Conservation (phyloP, 1,284 basidiomycete genomes). For the Ceratobasidium sp. region DNA sequence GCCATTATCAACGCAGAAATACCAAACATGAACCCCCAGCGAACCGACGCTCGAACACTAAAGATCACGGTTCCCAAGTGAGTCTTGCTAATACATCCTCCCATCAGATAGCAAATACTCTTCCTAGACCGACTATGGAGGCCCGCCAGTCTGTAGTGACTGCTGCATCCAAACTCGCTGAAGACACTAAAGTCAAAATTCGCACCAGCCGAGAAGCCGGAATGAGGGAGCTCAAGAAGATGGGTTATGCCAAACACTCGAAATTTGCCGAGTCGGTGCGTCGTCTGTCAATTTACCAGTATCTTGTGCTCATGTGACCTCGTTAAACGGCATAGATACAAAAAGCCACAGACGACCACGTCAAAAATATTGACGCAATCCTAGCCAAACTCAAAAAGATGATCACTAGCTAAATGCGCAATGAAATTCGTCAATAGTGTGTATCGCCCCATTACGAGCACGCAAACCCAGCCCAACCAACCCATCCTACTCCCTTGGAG, state of each 20-base stretch:
- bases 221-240: conserved; percentile 65
- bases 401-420: conserved; percentile 3
- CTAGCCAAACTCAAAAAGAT: conserved; percentile 66
- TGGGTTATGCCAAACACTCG: conserved; percentile 64
- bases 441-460: background rate
- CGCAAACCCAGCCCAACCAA: background rate
- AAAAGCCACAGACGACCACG: conserved; percentile 65
- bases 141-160: conserved; percentile 63
- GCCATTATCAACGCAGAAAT: conserved; percentile 74
- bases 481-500: background rate
- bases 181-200: conserved; percentile 75
- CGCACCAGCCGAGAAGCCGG: conserved; percentile 69
- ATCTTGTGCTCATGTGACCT: conserved; percentile 11
- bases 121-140: conserved; percentile 72
- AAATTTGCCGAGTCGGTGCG: conserved; percentile 68
- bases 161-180: conserved; percentile 64
- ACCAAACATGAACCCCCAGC: conserved; percentile 72
- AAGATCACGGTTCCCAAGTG: conserved; percentile 80
- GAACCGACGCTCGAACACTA: conserved; percentile 69
- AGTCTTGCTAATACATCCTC: conserved; percentile 42
- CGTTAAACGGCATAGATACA: conserved; percentile 61
- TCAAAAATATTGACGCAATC: conserved; percentile 69
- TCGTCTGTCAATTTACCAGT: conserved; percentile 22
- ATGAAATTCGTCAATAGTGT: background rate
- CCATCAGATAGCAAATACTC: conserved; percentile 11